phyloP scores from a whole-genome alignment of 2,329 filamentous ascomycete genomes.

The Aphanocladium album region DNA sequence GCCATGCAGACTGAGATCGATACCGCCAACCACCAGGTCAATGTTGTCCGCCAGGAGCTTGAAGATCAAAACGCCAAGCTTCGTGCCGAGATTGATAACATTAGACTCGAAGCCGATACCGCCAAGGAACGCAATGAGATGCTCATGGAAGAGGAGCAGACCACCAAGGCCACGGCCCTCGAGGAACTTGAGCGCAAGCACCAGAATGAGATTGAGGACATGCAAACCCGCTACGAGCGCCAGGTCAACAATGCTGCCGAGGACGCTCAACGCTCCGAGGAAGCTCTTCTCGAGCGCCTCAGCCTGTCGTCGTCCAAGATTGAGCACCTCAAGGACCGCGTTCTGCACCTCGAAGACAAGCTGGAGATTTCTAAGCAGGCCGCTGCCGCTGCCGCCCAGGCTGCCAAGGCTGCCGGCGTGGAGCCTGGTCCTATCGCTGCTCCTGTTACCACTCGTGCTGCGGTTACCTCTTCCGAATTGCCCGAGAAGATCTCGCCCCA shows the following conservation, averaged over 20 bases:
- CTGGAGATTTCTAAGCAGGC: constrained; percentile 86
- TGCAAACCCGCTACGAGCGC: constrained; percentile 69
- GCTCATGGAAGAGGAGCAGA: constrained; percentile 74
- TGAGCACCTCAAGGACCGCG: constrained; percentile 79
- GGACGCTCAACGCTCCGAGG: constrained; percentile 75
- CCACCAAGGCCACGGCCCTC: constrained; percentile 56
- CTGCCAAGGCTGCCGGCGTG: constrained; percentile 56
- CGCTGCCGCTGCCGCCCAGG: constrained; percentile 74
- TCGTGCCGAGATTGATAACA: constrained; percentile 69
- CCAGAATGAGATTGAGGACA: constrained; percentile 66
- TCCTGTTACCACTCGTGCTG: constrained; percentile 37
- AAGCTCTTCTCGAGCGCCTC: constrained; percentile 75
- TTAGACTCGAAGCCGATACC: constrained; percentile 74
- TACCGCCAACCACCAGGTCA: constrained; percentile 77
- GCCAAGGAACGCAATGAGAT: constrained; percentile 77
- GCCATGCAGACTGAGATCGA: constrained; percentile 80
- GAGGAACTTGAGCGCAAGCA: constrained; percentile 52
- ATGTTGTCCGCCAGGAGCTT: constrained; percentile 73
- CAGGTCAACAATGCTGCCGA: constrained; percentile 69
- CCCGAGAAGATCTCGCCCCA: constrained; percentile 91
- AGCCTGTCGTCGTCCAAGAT: constrained; percentile 78
- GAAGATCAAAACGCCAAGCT: constrained; percentile 72
- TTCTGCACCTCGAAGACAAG: constrained; percentile 82
- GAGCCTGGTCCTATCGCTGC: constrained; percentile 28
- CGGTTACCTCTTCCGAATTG: constrained; percentile 40